Conservation (phyloP, 2,329 filamentous ascomycete genomes). For the Pseudogymnoascus sp. region DNA sequence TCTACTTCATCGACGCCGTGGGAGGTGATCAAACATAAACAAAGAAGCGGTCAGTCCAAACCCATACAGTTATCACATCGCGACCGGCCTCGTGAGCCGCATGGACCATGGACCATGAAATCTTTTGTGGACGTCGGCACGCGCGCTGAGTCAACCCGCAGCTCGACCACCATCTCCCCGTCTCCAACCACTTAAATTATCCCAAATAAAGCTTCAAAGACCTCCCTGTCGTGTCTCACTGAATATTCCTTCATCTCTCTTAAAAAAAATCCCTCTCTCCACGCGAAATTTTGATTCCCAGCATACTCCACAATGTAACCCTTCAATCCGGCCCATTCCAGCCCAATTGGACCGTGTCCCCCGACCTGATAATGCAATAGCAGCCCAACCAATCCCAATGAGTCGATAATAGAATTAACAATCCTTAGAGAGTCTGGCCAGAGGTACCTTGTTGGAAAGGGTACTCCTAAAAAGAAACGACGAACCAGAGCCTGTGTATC, state of each 20-base stretch:
- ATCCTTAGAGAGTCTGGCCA: neutral
- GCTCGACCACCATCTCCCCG: neutral
- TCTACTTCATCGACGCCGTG: neutral
- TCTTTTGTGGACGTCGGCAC: too few relatives aligned
- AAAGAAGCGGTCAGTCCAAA: neutral
- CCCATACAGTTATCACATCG: neutral
- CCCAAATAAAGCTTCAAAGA: neutral
- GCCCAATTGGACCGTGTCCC: neutral
- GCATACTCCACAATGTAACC: neutral
- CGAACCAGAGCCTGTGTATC: neutral
- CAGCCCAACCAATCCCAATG: slow-evolving; percentile 5
- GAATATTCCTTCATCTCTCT: neutral
- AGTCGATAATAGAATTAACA: neutral
- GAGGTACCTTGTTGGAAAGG: neutral
- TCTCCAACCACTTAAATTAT: neutral
- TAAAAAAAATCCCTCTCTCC: neutral
- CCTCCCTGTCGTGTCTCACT: neutral
- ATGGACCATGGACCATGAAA: neutral
- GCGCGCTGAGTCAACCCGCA: neutral
- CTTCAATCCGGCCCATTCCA: neutral
- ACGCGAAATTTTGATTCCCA: neutral
- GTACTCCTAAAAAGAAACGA: neutral
- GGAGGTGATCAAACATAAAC: neutral
- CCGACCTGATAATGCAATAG: neutral
- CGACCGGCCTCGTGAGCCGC: neutral